Base-by-base conservation (phyloP, 345 rosid species). In the Odontarrhena argentea region DNA sequence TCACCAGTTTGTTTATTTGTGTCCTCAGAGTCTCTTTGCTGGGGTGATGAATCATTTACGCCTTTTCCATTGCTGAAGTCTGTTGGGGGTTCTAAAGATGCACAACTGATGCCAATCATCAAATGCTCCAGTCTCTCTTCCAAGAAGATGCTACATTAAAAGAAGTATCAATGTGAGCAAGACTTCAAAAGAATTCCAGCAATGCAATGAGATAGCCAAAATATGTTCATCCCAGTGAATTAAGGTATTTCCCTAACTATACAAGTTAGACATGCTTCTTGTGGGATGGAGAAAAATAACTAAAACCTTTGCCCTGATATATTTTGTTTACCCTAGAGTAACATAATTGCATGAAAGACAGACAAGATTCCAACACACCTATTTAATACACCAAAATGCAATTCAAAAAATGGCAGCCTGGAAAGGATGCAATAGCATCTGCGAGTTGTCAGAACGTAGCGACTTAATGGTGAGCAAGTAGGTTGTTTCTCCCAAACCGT, bases 381-480 rank as follows among this genome's bases (percentile, higher is more conserved):
- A 73, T 85, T 87, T 56, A 93, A 76, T 55, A 93, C 83, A 65
- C 89, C 94, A 74, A 93, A 93, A 77, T 93, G 98, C 78, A 93
- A 72, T 60, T 90, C 94, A 60, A 93, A 93, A 76, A 86, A 90
- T 7, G 98, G 98, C 76, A 93, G 87, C 78, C 97, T 85, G 13
- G 98, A 82, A 66, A 93, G 86, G 79, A 93, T 83, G 85, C 98
- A 93, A 69, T 93, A 93, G 76, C 98, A 93, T 90, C 98, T 86
- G 51, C 84, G 86, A 9, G 98, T 90, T 15, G 96, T 87, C 74
- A 93, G 71, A 63, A 84, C 76, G 69, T 87, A 71, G 46, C 87
- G 97, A 78, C 87, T 86, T 76, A 82, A 68, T 59, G 97, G 74
- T 47, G 86, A 74, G 70, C 47, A 48, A 49, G 79, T 76, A 74